Evolutionary conservation across 306 rosid species (phyloP), one percentile per base, ranked within the genome.

Genomic region (Malus fusca): DNA sequence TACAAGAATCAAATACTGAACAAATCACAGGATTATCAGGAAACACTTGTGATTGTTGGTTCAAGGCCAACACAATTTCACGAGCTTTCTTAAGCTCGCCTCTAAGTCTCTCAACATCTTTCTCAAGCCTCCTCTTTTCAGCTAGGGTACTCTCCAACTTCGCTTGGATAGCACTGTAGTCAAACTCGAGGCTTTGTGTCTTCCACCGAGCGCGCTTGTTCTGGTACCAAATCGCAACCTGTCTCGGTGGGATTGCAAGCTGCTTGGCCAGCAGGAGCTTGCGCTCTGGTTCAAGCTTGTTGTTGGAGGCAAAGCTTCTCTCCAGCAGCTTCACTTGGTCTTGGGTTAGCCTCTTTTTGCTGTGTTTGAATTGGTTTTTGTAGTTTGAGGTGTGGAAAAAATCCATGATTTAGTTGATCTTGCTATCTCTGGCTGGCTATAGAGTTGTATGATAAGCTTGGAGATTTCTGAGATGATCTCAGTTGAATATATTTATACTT

Each of bases 181-280:
- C 87, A 26, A 77, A 71, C 88, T 90, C 92, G 4, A 90, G 85
- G 82, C 43, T 84, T 62, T 86, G 92, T 0, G 82, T 88, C 82
- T 85, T 85, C 88, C 89, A 84, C 46, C 96, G 77, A 2, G 92
- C 92, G 40, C 96, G 83, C 77, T 84, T 88, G 87, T 88, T 90
- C 56, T 90, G 89, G 82, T 84, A 90, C 96, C 96, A 90, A 25
- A 90, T 73, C 0, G 96, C 88, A 8, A 88, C 84, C 72, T 90
- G 89, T 55, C 96, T 75, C 6, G 90, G 79, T 5, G 90, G 88
- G 30, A 90, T 72, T 26, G 88, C 82, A 0, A 90, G 88, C 79
- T 82, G 87, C 60, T 75, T 61, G 63, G 96, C 87, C 4, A 90
- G 90, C 72, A 66, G 80, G 59, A 79, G 74, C 79, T 86, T 90